Evolutionary conservation across 2,329 filamentous ascomycete genomes (phyloP), one percentile per base, ranked within the genome.

Genomic region (Aureobasidium subglaciale): DNA sequence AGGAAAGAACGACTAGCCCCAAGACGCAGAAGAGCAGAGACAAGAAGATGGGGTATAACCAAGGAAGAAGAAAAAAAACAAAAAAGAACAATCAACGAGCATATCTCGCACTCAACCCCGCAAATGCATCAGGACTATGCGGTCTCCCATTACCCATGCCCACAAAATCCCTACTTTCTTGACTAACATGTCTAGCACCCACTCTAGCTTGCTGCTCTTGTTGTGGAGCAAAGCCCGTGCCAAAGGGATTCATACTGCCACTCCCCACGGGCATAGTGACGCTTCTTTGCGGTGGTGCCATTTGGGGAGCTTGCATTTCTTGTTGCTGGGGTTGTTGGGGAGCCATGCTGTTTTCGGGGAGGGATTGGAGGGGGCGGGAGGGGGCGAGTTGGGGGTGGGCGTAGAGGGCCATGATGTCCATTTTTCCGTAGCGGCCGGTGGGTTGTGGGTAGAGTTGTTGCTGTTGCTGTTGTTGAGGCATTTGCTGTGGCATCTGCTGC

Each of bases 111-210:
- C 86, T 89, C 60, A 91, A 73, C 49, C 85, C 87, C 2, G 87
- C 83, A 76, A 90, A 91, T 13, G 87, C 87, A 69, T 91, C 87
- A 3, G 87, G 87, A 63, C 86, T 90, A 65, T 90, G 87, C 5
- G 46, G 46, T 38, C 87, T 75, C 9, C 87, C 87, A 63, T 63
- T 79, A 56, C 82, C 81, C 37, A 86, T 80, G 61, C 83, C 77
- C 55, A 76, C 81, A 59, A 78, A 78, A 58, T 76, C 75, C 67
- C 88, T 81, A 68, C 87, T 90, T 65, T 90, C 87, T 46, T 86
- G 79, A 63, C 86, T 90, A 15, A 72, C 68, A 72, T 81, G 70
- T 64, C 80, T 63, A 25, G 15, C 60, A 55, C 56, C 59, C 54
- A 61, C 52, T 60, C 59, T 34, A 8, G 46, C 50, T 56, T 30